phyloP scores from a whole-genome alignment of 2,329 filamentous ascomycete species.

The Paecilomyces dactylethromorphus region DNA sequence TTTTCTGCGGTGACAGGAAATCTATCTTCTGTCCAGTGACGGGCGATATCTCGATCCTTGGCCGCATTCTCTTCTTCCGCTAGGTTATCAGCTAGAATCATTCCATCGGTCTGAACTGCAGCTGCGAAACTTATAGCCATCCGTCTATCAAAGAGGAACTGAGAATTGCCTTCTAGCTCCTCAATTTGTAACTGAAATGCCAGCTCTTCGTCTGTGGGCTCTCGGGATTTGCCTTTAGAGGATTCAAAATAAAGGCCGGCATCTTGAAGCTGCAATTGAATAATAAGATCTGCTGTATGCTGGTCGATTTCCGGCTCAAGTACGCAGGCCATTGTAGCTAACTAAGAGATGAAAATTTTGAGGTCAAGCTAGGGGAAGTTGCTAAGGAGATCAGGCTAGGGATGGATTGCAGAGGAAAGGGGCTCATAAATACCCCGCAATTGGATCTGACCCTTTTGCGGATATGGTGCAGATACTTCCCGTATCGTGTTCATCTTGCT shows the following conservation, averaged over 20 bases:
- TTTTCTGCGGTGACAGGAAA: background rate
- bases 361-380: too few species aligned
- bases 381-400: too few species aligned
- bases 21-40: background rate
- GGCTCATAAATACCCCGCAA: too few species aligned
- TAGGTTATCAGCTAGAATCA: constrained; percentile 5
- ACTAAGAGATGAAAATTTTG: too few species aligned
- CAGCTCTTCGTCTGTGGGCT: constrained; percentile 10
- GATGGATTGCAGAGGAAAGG: too few species aligned
- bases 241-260: constrained; percentile 7
- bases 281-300: constrained; percentile 10
- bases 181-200: constrained; percentile 10
- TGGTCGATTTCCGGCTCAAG: constrained; percentile 3
- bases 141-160: constrained; percentile 10
- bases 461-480: too few species aligned
- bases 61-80: constrained; percentile 7
- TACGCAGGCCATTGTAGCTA: too few species aligned
- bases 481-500: too few species aligned
- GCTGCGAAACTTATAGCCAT: constrained; percentile 17
- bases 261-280: constrained; percentile 15
- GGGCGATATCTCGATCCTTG: constrained; percentile 1
- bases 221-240: constrained; percentile 7
- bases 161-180: constrained; percentile 7
- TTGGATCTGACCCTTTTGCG: too few species aligned
- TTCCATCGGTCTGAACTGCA: constrained; percentile 13